phyloP scores from a whole-genome alignment of 257 asterid species.

The Solanum dulcamara region DNA sequence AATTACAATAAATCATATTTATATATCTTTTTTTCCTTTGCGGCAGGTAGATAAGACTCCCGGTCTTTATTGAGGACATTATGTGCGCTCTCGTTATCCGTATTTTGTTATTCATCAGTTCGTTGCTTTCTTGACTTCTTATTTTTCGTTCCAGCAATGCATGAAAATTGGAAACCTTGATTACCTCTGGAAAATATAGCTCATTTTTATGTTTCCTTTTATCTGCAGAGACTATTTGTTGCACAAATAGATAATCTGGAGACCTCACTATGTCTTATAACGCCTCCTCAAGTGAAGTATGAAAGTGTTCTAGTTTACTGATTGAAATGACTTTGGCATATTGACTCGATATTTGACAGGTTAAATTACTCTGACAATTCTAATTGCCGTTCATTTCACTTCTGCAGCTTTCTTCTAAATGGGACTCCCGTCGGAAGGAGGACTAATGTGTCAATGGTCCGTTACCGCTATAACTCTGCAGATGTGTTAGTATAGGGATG shows the following conservation, averaged over 20 bases:
- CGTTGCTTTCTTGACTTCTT: not conserved
- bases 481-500: not conserved
- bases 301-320: constrained; percentile 8
- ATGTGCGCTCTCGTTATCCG: not conserved
- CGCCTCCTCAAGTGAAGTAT: constrained; percentile 74
- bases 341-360: not conserved
- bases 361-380: not conserved
- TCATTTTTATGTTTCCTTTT: constrained; percentile 5
- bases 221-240: constrained; percentile 67
- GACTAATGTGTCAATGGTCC: constrained; percentile 43
- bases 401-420: constrained; percentile 80
- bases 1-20: not conserved
- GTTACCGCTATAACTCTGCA: constrained; percentile 10
- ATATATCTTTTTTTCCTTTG: not conserved
- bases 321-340: not conserved
- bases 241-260: constrained; percentile 54
- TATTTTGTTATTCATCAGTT: not conserved
- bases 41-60: not conserved
- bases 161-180: not conserved
- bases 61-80: not conserved
- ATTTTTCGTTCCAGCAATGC: not conserved
- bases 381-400: constrained; percentile 1
- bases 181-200: not conserved
- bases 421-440: constrained; percentile 76
- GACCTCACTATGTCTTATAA: constrained; percentile 74